Conservation (phyloP, 306 rosid genomes). For the Fagus crenata region DNA sequence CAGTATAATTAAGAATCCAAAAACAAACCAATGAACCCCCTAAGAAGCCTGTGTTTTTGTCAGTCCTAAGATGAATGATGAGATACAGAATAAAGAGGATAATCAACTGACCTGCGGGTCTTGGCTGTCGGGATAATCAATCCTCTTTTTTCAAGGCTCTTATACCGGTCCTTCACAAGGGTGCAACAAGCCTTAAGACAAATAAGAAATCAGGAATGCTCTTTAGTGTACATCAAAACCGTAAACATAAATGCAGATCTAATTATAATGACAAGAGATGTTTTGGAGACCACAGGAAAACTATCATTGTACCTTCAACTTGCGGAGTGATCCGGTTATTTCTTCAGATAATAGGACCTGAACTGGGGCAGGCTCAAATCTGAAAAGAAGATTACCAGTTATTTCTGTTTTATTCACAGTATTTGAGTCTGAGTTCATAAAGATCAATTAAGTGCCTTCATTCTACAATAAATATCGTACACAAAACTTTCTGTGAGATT, state of each 20-base stretch:
- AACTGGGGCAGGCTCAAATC: slow-evolving; percentile 85
- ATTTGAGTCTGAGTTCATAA: not conserved
- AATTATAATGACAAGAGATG: not conserved
- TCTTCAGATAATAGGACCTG: slow-evolving; percentile 89
- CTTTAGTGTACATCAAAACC: not conserved
- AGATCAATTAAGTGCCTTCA: not conserved
- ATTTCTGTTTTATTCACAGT: not conserved
- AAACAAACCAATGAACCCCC: no score
- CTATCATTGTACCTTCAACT: slow-evolving; percentile 62
- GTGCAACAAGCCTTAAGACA: slow-evolving; percentile 72
- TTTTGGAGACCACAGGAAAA: not conserved
- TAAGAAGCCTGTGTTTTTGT: no score
- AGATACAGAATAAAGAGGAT: not conserved
- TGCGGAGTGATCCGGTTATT: slow-evolving; percentile 81
- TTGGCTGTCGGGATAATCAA: slow-evolving; percentile 59
- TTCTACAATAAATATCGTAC: not conserved
- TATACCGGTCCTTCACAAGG: slow-evolving; percentile 76
- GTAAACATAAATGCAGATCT: not conserved
- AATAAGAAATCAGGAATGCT: slow-evolving; percentile 22
- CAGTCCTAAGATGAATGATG: no score
- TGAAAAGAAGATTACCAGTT: slow-evolving; percentile 28
- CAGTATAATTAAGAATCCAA: no score
- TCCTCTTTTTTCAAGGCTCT: slow-evolving; percentile 91
- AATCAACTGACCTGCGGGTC: slow-evolving; percentile 54
- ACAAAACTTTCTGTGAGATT: not conserved